Percentiles rank a stretch among this genome's conserved stretches.
Evolutionary conservation across 768 basidiomycete genomes (phyloP).

Genomic region (Mycena galericulata): DNA sequence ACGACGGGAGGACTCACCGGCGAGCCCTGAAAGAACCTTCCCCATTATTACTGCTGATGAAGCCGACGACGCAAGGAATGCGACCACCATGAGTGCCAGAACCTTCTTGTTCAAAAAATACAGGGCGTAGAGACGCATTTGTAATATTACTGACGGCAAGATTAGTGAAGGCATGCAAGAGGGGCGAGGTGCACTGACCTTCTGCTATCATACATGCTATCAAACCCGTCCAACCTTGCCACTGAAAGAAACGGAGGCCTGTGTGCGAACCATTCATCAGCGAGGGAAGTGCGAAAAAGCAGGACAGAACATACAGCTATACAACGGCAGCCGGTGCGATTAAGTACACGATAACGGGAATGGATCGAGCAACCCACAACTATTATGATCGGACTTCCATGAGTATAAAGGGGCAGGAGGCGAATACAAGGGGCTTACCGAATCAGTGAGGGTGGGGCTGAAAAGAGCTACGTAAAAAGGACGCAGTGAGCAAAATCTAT

Average conservation of each 20-base stretch:
- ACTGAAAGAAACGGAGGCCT: constrained; percentile 63
- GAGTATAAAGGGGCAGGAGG: background rate
- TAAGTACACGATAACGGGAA: background rate
- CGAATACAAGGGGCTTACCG: constrained; percentile 46
- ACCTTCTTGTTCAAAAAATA: constrained; percentile 66
- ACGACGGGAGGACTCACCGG: constrained; percentile 46
- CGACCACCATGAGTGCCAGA: constrained; percentile 56
- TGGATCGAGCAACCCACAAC: constrained; percentile 26
- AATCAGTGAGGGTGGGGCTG: constrained; percentile 50
- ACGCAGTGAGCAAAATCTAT: constrained; percentile 6
- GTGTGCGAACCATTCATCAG: background rate
- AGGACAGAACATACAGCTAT: constrained; percentile 49
- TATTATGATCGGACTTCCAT: constrained; percentile 4
- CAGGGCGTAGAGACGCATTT: constrained; percentile 73
- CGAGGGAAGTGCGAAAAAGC: constrained; percentile 9
- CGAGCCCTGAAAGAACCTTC: constrained; percentile 51
- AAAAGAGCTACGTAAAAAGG: constrained; percentile 53
- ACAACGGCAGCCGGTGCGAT: constrained; percentile 20
- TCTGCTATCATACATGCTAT: constrained; percentile 66
- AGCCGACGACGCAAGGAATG: constrained; percentile 54
- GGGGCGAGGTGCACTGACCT: constrained; percentile 47
- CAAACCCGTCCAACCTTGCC: constrained; percentile 74
- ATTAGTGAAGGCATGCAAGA: background rate
- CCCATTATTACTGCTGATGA: constrained; percentile 64
- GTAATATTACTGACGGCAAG: constrained; percentile 60